A percentile compares a stretch with the other conserved stretches of the same genome.
These are phyloP conservation scores for Usnea hakonensis DNA, from an alignment of 495 filamentous ascomycete species.

Conservation along the genomic window DNA sequence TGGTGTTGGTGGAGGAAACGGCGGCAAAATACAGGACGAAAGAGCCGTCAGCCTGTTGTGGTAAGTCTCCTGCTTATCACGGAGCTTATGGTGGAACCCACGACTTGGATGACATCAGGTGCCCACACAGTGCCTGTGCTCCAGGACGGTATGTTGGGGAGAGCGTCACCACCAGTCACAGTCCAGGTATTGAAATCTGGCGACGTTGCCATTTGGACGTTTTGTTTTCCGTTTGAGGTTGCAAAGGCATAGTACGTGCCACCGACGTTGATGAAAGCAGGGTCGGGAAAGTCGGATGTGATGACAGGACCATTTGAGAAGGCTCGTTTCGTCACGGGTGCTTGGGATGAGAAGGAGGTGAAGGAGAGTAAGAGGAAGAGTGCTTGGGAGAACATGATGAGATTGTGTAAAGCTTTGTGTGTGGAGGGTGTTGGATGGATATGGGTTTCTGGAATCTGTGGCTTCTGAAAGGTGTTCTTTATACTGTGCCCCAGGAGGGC, in stretches of 20 bases:
- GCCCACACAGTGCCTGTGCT: slow-evolving; percentile 38
- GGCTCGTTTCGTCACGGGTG: slow-evolving; percentile 16
- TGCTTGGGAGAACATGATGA: neutral
- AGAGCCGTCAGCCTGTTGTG: slow-evolving; percentile 22
- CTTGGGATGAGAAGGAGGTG: slow-evolving; percentile 4
- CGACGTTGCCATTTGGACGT: slow-evolving; percentile 23
- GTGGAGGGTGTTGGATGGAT: neutral
- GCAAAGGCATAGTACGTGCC: slow-evolving; percentile 33
- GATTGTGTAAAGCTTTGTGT: neutral
- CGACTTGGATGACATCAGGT: slow-evolving; percentile 34
- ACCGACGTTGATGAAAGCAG: slow-evolving; percentile 26
- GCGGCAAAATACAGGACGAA: slow-evolving; percentile 41
- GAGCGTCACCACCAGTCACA: slow-evolving; percentile 26
- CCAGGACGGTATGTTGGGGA: slow-evolving; percentile 31
- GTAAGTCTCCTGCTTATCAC: neutral
- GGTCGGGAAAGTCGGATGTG: slow-evolving; percentile 31
- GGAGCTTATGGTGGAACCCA: neutral
- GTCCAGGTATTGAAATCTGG: slow-evolving; percentile 30
- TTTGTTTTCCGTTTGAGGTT: slow-evolving; percentile 19
- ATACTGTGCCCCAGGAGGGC: neutral
- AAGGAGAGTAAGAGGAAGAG: slow-evolving; percentile 4
- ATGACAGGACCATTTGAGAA: slow-evolving; percentile 25
- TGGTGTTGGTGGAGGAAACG: slow-evolving; percentile 19
- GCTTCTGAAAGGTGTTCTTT: neutral
- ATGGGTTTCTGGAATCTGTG: neutral